Evolutionary conservation across 805 yeast species (phyloP), one percentile per base, ranked within the genome.

Genomic region (Starmerella apicola): DNA sequence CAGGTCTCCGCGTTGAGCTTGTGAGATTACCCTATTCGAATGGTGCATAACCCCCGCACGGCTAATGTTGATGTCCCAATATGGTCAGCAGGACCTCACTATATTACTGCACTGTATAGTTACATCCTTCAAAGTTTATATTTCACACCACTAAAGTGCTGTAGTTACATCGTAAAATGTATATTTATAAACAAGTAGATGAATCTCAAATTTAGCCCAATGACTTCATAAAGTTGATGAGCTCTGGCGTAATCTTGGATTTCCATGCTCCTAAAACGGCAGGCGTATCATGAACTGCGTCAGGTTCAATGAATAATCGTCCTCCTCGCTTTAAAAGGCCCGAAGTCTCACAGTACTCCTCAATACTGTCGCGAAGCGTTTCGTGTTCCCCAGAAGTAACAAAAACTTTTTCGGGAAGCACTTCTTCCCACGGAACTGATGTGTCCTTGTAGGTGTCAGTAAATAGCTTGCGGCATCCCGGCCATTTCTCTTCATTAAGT

Each of bases 1-100:
- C 23, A 41, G 29, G 37, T 21, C 19, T 34, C 32, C 34, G 33
- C 34, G 46, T 84, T 76, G 41, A 68, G 64, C 44, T 91, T 94
- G 24, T n/a, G n/a, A n/a, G n/a, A n/a, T n/a, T n/a, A n/a, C n/a
- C n/a, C n/a, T n/a, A n/a, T n/a, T n/a, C n/a, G n/a, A n/a, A n/a
- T n/a, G n/a, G n/a, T n/a, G n/a, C n/a, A n/a, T n/a, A n/a, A n/a
- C n/a, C n/a, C n/a, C n/a, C n/a, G n/a, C n/a, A n/a, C n/a, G n/a
- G n/a, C n/a, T n/a, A n/a, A n/a, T n/a, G n/a, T n/a, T n/a, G n/a
- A n/a, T n/a, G n/a, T n/a, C n/a, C n/a, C n/a, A n/a, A n/a, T n/a
- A n/a, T n/a, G n/a, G n/a, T n/a, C n/a, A n/a, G n/a, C n/a, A n/a
- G n/a, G n/a, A n/a, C n/a, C n/a, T n/a, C n/a, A n/a, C n/a, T n/a